phyloP scores from a whole-genome alignment of 1,139 yeast genomes.

The Blastobotrys elegans region DNA sequence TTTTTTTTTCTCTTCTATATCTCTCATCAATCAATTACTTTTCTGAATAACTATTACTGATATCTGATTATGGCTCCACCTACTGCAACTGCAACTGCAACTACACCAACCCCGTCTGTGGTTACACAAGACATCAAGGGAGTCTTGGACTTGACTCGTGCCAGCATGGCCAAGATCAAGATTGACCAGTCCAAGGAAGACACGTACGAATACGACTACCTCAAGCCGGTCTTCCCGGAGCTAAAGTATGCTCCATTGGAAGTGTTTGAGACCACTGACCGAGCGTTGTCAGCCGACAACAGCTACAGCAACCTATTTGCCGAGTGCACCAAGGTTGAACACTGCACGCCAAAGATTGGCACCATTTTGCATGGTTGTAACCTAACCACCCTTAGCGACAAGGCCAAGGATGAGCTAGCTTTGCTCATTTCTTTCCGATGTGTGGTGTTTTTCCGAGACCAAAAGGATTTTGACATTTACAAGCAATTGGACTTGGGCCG shows the following conservation, averaged over 20 bases:
- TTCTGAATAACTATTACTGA: not conserved
- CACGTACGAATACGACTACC: conserved; percentile 27
- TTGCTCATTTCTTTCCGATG: conserved; percentile 61
- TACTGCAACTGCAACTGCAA: conserved; percentile 10
- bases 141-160: conserved; percentile 8
- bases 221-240: conserved; percentile 34
- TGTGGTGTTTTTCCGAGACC: conserved; percentile 61
- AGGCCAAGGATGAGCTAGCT: conserved; percentile 61
- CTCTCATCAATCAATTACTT: not conserved
- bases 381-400: conserved; percentile 47
- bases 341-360: conserved; percentile 61
- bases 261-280: conserved; percentile 23
- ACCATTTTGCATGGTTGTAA: conserved; percentile 58
- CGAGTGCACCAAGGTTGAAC: conserved; percentile 35
- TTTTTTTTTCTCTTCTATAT: not conserved
- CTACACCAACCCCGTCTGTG: conserved; percentile 1
- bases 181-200: conserved; percentile 11
- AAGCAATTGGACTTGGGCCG: conserved; percentile 59
- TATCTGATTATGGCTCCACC: conserved; percentile 14
- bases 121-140: conserved; percentile 3
- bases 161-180: conserved; percentile 15
- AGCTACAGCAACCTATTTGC: conserved; percentile 48
- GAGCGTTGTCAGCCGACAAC: conserved; percentile 46
- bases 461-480: conserved; percentile 42
- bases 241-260: conserved; percentile 27